Evolutionary conservation across 371 early-diverging fungal species (phyloP), one percentile per base, ranked within the genome.

Genomic region (Blastocladiella emersonii): DNA sequence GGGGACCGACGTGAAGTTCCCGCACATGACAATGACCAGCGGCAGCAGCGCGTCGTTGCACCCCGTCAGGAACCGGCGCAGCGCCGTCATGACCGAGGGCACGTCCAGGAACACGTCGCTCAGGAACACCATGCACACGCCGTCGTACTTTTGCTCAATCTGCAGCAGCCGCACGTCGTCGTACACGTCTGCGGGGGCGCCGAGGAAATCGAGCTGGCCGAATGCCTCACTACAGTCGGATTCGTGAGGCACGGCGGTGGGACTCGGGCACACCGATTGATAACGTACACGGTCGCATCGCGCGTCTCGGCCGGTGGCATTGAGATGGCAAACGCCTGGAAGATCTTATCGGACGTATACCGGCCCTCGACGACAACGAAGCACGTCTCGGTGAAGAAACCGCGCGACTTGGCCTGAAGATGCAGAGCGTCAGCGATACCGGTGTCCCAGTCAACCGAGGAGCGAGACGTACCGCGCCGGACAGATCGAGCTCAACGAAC

Each of bases 91-190:
- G 69, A 88, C 90, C 73, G 80, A 78, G 17, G 85, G 87, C 65
- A 86, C 78, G 66, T 95, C 93, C 21, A 93, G 79, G 78, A 84
- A 85, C 13, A 95, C 79, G 65, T 95, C 92, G 0, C 93, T 90
- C 49, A 93, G 53, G 17, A 90, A 74, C 8, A 89, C 83, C 67
- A 93, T 82, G 6, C 78, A 74, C 5, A 81, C 84, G 64, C 88
- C 80, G 21, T 77, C 76, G 60, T 72, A 74, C 61, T 78, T 45
- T 34, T 63, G 66, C 67, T 82, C 83, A n/a, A 76, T 65, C 39
- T 68, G 45, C 34, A 35, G 32, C n/a, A 73, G 39, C 21, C 1
- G 19, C 70, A 76, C 81, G 61, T 79, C 77, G 55, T 79, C 79
- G 48, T 77, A 66, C 30, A 76, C 64, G 43, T 74, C 72, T 61